phyloP scores from a whole-genome alignment of 2,329 filamentous ascomycete genomes.

The Chalara sp. region DNA sequence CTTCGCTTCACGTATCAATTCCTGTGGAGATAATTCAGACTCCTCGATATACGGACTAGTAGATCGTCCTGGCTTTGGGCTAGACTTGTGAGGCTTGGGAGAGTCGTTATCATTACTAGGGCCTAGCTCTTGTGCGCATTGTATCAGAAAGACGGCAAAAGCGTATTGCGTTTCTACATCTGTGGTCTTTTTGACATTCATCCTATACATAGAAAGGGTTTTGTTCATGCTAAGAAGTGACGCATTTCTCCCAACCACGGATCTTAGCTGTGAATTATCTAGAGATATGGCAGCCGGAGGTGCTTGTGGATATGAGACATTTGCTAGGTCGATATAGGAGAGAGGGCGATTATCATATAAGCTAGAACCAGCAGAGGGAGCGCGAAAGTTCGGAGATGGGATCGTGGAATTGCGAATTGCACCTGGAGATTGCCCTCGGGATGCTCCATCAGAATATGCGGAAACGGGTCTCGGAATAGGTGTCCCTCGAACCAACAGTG shows the following conservation, averaged over 20 bases:
- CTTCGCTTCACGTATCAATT: slow-evolving; percentile 79
- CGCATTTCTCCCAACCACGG: slow-evolving; percentile 78
- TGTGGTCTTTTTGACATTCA: slow-evolving; percentile 95
- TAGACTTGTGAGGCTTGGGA: slow-evolving; percentile 20
- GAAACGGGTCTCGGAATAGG: slow-evolving; percentile 63
- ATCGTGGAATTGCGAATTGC: slow-evolving; percentile 16
- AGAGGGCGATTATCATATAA: slow-evolving; percentile 24
- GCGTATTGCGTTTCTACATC: slow-evolving; percentile 89
- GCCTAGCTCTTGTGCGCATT: slow-evolving; percentile 75
- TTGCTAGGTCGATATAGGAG: slow-evolving; percentile 39
- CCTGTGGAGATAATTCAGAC: slow-evolving; percentile 47
- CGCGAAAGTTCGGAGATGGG: slow-evolving; percentile 22
- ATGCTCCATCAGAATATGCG: slow-evolving; percentile 66
- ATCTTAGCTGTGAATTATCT: slow-evolving; percentile 76
- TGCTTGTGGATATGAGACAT: slow-evolving; percentile 33
- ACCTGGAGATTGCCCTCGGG: slow-evolving; percentile 53
- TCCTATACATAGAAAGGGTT: slow-evolving; percentile 94
- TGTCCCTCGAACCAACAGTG: slow-evolving; percentile 44
- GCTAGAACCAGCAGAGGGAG: slow-evolving; percentile 25
- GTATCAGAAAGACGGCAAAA: slow-evolving; percentile 90
- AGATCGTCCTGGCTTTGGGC: slow-evolving; percentile 38
- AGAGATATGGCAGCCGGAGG: slow-evolving; percentile 36
- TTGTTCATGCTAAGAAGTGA: slow-evolving; percentile 87
- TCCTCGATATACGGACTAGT: slow-evolving; percentile 41
- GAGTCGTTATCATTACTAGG: slow-evolving; percentile 40